phyloP scores from a whole-genome alignment of 192 early-diverging fungal species.

The Dimargaris verticillata region DNA sequence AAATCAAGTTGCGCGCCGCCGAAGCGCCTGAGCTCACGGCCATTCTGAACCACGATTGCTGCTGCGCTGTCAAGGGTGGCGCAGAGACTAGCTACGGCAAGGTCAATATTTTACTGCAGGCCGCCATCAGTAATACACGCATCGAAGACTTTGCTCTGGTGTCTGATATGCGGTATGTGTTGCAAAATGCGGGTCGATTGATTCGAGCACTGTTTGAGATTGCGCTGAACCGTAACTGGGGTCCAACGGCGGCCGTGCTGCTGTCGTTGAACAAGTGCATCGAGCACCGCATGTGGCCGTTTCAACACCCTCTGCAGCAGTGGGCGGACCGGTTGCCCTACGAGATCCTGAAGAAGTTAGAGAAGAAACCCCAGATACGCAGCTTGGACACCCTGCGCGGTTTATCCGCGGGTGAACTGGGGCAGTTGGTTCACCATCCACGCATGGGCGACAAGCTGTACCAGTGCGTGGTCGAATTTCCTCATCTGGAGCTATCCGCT shows the following conservation, averaged over 20 bases:
- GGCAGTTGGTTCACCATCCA: conserved; percentile 64
- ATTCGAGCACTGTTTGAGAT: conserved; percentile 92
- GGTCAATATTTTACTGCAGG: conserved; percentile 86
- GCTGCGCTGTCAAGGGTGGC: conserved; percentile 78
- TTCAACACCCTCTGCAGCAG: conserved; percentile 76
- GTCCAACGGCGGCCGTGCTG: conserved; percentile 56
- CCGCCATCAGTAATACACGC: conserved; percentile 55
- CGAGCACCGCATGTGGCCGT: conserved; percentile 82
- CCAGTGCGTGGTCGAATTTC: conserved; percentile 70
- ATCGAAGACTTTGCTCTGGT: conserved; percentile 90
- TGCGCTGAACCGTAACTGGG: conserved; percentile 79
- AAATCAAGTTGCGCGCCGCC: conserved; percentile 81
- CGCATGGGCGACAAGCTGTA: conserved; percentile 60
- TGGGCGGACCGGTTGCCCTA: conserved; percentile 42
- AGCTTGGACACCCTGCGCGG: conserved; percentile 56
- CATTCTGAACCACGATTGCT: conserved; percentile 47
- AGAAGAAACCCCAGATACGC: conserved; percentile 31
- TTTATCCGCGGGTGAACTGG: conserved; percentile 74
- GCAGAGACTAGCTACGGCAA: conserved; percentile 74
- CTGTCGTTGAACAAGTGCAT: conserved; percentile 75
- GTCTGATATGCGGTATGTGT: conserved; percentile 85
- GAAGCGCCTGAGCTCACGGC: conserved; percentile 67
- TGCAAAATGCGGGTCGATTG: conserved; percentile 86
- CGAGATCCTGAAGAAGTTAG: conserved; percentile 59
- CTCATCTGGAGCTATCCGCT: conserved; percentile 60